Evolutionary conservation across 345 rosid species (phyloP).

Genomic region (Trapa incisa): DNA sequence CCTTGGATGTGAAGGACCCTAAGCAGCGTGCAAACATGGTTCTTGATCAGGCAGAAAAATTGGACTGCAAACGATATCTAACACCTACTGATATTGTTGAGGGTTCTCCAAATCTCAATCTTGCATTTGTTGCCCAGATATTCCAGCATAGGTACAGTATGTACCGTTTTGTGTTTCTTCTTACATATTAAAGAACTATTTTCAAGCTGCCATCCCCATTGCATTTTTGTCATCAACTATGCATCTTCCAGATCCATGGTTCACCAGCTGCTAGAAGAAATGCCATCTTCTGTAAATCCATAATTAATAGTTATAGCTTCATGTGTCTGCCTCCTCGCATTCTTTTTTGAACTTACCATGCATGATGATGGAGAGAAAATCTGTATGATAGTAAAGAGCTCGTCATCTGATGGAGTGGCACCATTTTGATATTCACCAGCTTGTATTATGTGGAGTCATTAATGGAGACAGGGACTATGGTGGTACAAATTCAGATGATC

Average conservation of each 20-base stretch:
- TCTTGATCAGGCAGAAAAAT: constrained; percentile 87
- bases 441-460: too few species aligned
- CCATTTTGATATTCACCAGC: too few species aligned
- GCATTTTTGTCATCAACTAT: neutral
- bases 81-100: constrained; percentile 88
- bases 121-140: constrained; percentile 92
- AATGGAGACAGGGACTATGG: too few species aligned
- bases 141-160: constrained; percentile 63
- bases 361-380: too few species aligned
- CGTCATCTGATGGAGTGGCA: too few species aligned
- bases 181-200: neutral
- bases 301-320: neutral
- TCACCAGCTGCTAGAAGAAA: neutral
- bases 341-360: too few species aligned
- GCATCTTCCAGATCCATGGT: neutral
- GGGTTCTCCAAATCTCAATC: constrained; percentile 94
- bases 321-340: neutral
- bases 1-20: constrained; percentile 51
- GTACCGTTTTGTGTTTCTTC: neutral
- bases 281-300: too few species aligned
- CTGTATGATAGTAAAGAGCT: too few species aligned
- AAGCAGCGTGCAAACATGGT: constrained; percentile 66
- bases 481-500: too few species aligned
- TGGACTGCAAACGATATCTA: constrained; percentile 77
- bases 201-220: neutral